These are phyloP conservation scores for Picea abies DNA, from an alignment of 83 land plant species.

Conservation along the genomic window DNA sequence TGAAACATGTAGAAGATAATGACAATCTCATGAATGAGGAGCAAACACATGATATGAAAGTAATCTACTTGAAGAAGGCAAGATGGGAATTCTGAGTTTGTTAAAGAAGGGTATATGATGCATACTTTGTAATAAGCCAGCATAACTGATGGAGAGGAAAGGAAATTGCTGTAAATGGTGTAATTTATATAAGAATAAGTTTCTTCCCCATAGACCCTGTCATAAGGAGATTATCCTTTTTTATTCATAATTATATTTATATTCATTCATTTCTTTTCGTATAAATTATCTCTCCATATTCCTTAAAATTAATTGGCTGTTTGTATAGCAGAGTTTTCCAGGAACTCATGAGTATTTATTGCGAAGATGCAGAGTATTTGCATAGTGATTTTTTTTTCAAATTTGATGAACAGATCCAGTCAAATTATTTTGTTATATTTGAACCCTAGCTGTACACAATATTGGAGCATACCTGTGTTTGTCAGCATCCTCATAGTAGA, in stretches of 20 bases:
- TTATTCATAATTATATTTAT: neutral
- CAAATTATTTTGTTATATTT: too few relatives aligned
- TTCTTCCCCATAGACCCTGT: neutral
- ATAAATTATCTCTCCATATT: neutral
- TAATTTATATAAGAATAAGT: neutral
- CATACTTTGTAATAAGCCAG: neutral
- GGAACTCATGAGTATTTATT: neutral
- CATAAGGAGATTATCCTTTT: neutral
- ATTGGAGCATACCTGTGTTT: too few relatives aligned
- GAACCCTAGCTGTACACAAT: too few relatives aligned
- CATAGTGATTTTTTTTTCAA: neutral
- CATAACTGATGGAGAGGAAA: neutral
- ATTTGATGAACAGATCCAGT: too few relatives aligned
- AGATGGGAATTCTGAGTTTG: constrained; percentile 1
- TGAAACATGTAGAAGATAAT: neutral
- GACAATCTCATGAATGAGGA: neutral
- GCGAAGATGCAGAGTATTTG: neutral
- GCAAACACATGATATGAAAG: neutral
- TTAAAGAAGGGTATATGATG: constrained; percentile 11
- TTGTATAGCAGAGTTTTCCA: neutral
- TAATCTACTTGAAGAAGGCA: neutral
- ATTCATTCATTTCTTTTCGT: constrained; percentile 13
- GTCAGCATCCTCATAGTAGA: too few relatives aligned
- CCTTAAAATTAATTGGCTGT: neutral
- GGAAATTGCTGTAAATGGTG: neutral